phyloP scores from a whole-genome alignment of 2,329 filamentous ascomycete genomes.

The Cadophora gregata region DNA sequence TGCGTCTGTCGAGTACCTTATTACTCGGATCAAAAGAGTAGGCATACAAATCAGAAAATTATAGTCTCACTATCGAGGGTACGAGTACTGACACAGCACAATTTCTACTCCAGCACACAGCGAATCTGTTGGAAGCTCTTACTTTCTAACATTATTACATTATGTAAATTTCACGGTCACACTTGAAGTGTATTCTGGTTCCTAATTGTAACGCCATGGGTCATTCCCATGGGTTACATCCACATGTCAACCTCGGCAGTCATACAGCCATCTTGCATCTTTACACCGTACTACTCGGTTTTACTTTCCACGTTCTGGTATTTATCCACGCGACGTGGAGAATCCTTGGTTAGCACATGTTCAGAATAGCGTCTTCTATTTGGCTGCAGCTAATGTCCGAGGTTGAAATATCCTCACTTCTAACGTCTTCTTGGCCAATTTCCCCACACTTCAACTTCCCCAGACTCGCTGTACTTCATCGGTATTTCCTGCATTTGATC shows the following conservation, averaged over 20 bases:
- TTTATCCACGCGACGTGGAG: background rate
- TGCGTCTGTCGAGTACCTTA: too few relatives aligned
- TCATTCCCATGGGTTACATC: background rate
- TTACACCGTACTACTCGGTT: background rate
- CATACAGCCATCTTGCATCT: background rate
- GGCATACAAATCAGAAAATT: too few relatives aligned
- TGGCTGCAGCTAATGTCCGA: background rate
- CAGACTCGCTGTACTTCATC: background rate
- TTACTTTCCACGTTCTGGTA: background rate
- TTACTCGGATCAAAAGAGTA: background rate
- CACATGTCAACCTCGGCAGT: slow-evolving; percentile 13
- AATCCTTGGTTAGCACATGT: slow-evolving; percentile 2
- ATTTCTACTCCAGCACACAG: too few relatives aligned
- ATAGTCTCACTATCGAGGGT: too few relatives aligned
- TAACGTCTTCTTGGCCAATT: background rate
- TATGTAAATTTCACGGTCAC: background rate
- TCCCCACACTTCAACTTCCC: slow-evolving; percentile 13
- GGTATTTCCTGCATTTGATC: background rate
- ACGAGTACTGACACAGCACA: too few relatives aligned
- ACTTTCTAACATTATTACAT: too few relatives aligned
- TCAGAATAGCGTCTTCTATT: background rate
- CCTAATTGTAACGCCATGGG: background rate
- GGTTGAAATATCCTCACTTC: background rate
- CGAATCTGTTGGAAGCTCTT: too few relatives aligned
- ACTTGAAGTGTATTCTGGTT: background rate